Percentiles rank a stretch among this genome's conserved stretches.
Conservation (phyloP, 139 green algal species). For the Zygnema cylindricum region DNA sequence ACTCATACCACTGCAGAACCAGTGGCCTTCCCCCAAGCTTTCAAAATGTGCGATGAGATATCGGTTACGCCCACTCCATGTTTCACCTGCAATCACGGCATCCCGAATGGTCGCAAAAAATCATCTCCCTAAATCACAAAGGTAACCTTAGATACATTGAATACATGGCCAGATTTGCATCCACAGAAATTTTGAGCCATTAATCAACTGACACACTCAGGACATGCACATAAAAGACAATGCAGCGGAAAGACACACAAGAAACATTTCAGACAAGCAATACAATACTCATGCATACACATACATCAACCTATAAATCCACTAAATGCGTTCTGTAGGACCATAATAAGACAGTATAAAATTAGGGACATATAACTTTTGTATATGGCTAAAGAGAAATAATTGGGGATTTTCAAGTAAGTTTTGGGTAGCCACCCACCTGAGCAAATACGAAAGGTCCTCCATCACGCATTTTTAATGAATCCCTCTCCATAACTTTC, state of each 20-base stretch:
- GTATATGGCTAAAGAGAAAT: not conserved
- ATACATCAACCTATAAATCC: not conserved
- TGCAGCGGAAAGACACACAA: not conserved
- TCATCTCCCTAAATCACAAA: not conserved
- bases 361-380: slow-evolving; percentile 3
- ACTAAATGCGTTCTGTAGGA: not conserved
- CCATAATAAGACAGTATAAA: not conserved
- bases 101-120: not conserved
- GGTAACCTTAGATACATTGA: not conserved
- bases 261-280: not conserved
- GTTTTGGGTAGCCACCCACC: slow-evolving; percentile 22
- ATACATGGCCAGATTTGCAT: not conserved
- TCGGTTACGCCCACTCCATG: slow-evolving; percentile 62
- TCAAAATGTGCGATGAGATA: slow-evolving; percentile 63
- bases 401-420: not conserved
- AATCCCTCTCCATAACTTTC: slow-evolving; percentile 64
- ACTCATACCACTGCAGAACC: not conserved
- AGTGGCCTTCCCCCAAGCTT: slow-evolving; percentile 18
- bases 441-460: slow-evolving; percentile 63
- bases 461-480: slow-evolving; percentile 51
- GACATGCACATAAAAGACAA: not conserved
- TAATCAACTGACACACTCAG: not conserved
- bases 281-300: not conserved
- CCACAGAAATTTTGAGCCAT: not conserved
- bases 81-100: slow-evolving; percentile 58